These are phyloP conservation scores for Aureobasidium sp. DNA, from an alignment of 2,329 filamentous ascomycete species.

Conservation along the genomic window DNA sequence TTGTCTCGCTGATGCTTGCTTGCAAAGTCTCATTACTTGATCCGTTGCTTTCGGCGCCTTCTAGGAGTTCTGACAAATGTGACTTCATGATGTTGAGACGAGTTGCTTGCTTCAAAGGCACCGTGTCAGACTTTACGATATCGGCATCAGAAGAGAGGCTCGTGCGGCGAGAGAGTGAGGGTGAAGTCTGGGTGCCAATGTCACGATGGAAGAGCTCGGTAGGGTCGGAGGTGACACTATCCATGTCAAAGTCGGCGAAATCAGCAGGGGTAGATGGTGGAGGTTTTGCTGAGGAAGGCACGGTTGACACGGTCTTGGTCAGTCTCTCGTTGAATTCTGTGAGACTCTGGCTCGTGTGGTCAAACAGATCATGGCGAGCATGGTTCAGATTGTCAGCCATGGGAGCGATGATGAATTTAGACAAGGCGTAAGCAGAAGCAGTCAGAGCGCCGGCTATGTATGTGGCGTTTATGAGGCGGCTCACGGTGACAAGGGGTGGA, in stretches of 20 bases:
- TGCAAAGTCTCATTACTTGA: conserved; percentile 48
- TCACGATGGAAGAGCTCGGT: conserved; percentile 77
- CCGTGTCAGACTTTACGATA: conserved; percentile 24
- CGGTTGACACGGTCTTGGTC: conserved; percentile 54
- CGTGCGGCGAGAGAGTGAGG: conserved; percentile 38
- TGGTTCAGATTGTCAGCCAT: conserved; percentile 49
- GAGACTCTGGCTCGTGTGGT: conserved; percentile 46
- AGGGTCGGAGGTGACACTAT: conserved; percentile 53
- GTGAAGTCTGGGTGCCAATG: conserved; percentile 69
- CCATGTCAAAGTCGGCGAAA: conserved; percentile 40
- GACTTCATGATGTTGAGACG: conserved; percentile 46
- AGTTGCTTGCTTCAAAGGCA: conserved; percentile 32
- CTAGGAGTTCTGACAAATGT: conserved; percentile 44
- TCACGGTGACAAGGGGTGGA: conserved; percentile 52
- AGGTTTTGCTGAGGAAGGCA: conserved; percentile 40
- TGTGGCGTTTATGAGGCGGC: conserved; percentile 49
- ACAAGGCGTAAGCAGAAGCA: conserved; percentile 60
- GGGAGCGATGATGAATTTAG: conserved; percentile 60
- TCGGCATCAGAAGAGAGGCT: conserved; percentile 22
- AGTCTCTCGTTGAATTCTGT: conserved; percentile 51
- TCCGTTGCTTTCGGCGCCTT: conserved; percentile 46
- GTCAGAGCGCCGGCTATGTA: conserved; percentile 51
- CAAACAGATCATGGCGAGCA: conserved; percentile 51
- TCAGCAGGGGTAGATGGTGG: conserved; percentile 24
- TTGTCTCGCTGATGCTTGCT: conserved; percentile 45